Evolutionary conservation across 306 rosid species (phyloP).

Genomic region (Carpinus fangiana): DNA sequence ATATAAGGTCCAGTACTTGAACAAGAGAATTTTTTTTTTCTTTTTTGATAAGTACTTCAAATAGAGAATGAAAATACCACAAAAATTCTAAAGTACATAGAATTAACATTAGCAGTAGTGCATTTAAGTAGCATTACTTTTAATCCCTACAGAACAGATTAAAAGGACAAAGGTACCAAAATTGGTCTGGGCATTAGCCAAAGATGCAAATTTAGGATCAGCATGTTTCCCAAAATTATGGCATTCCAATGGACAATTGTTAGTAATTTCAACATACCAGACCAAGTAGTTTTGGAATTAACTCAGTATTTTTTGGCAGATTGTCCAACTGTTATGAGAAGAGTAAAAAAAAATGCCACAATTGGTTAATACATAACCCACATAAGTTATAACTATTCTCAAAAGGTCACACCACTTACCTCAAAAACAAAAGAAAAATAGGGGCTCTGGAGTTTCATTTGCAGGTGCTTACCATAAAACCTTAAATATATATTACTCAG

Average conservation of each 20-base stretch:
- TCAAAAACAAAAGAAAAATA: background rate
- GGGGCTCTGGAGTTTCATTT: background rate
- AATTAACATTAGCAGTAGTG: background rate
- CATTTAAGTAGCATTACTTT: constrained; percentile 7
- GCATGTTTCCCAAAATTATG: background rate
- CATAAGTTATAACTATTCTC: background rate
- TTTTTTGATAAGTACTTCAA: background rate
- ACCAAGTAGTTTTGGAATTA: background rate
- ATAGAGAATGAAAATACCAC: background rate
- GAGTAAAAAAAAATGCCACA: background rate
- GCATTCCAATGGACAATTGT: background rate
- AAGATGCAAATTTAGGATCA: background rate
- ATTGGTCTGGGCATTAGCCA: constrained; percentile 11
- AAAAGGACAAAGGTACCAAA: background rate
- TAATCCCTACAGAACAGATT: background rate
- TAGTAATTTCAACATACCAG: background rate
- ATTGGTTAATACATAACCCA: background rate
- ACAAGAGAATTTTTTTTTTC: background rate
- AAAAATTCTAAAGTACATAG: background rate
- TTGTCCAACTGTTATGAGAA: background rate
- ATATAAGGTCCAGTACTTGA: background rate
- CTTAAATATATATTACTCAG: background rate
- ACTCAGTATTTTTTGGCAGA: background rate
- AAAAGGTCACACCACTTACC: background rate
- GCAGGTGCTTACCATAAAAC: background rate